Conservation (phyloP, 164 flowering plant genomes). For the Liriodendron chinense region DNA sequence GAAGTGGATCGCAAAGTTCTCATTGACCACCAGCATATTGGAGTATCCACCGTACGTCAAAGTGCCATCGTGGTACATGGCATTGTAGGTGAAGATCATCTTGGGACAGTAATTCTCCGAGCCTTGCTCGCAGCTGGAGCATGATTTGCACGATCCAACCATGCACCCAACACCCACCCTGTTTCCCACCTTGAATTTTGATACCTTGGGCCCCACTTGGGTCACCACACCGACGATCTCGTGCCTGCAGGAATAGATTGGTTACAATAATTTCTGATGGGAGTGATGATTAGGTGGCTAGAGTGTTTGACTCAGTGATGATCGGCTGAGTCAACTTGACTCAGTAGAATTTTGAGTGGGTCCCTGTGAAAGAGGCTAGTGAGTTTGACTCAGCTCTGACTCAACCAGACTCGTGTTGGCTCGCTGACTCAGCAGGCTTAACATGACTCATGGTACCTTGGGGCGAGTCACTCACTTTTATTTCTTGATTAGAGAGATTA, state of each 20-base stretch:
- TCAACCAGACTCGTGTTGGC: no score
- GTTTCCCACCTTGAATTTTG: slow-evolving; percentile 36
- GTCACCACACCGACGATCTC: slow-evolving; percentile 39
- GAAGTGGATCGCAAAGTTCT: slow-evolving; percentile 34
- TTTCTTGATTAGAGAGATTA: no score
- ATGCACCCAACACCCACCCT: slow-evolving; percentile 39
- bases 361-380: no score
- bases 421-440: no score
- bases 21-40: slow-evolving; percentile 27
- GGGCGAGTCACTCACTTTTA: no score
- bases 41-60: slow-evolving; percentile 41
- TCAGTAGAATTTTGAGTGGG: no score
- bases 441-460: no score
- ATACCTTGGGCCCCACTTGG: slow-evolving; percentile 27
- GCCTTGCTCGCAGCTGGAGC: slow-evolving; percentile 23
- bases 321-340: no score
- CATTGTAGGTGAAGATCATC: slow-evolving; percentile 23
- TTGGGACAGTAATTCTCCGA: slow-evolving; percentile 38
- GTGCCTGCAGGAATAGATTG: slow-evolving; percentile 25
- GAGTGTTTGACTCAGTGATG: no score
- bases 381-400: no score
- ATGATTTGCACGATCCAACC: slow-evolving; percentile 30
- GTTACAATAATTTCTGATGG: no score
- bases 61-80: slow-evolving; percentile 26
- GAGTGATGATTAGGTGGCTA: no score